Base-by-base conservation (phyloP, 1,284 basidiomycete genomes). In the Mycena sp. region DNA sequence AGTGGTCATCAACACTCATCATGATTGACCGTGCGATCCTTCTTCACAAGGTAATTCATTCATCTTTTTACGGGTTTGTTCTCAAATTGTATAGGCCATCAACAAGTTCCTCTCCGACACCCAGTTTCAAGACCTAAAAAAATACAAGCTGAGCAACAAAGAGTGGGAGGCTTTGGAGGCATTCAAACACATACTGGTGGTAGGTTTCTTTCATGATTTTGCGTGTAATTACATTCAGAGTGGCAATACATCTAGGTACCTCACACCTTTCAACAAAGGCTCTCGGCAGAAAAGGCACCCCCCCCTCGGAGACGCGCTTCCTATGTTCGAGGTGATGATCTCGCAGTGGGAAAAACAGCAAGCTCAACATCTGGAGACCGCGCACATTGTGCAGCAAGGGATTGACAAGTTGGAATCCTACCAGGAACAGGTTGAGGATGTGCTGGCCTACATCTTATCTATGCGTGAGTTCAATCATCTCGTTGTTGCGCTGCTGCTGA, bases 1-100 rank as follows among this genome's bases (percentile, higher is more conserved):
- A 73, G 6, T 80, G 78, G 78, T 79, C 77, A 23, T 78, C 77
- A 58, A 77, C 74, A 21, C 66, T 76, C 16, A 56, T 76, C 7
- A 80, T 80, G 78, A 74, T 79, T 66, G 70, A 75, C 19, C 64
- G 72, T 29, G 70, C 66, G 14, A 53, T 72, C 21, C 52, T 64
- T 40, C 58, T 71, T 40, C 44, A 61, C 35, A 46, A 58, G 48
- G 69, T 71, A 65, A 26, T 35, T 38, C 21, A 4, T 11, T 16
- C 29, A 32, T 32, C n/a, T 43, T 1, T 37, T 29, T 38, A 4
- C 17, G 21, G 1, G n/a, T 19, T 17, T 11, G 17, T 21, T 23
- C 12, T 19, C 28, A 26, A 71, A 65, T 62, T 61, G 6, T 41
- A 71, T 23, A 73, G 71, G 67, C 66, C 11, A 72, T 75, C 63